These are phyloP conservation scores for Volvariella volvacea DNA, from an alignment of 1,284 basidiomycete genomes.

Conservation along the genomic window DNA sequence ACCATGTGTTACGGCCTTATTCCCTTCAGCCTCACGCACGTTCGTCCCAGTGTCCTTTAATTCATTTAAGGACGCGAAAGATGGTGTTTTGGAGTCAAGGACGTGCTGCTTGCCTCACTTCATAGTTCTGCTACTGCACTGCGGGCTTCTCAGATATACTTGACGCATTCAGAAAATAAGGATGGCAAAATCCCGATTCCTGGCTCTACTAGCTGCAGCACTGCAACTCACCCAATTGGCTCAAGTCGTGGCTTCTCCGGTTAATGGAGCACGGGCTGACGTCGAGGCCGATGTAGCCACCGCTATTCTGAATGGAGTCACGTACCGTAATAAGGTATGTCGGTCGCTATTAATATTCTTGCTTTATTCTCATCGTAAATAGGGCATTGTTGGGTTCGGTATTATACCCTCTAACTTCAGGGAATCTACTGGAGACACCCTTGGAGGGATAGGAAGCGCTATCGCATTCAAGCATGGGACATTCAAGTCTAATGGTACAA, in stretches of 20 bases:
- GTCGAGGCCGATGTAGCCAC: constrained; percentile 2
- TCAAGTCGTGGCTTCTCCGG: background rate
- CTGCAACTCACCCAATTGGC: background rate
- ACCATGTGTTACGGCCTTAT: too few species aligned
- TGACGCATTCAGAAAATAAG: too few species aligned
- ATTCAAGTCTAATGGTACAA: constrained; percentile 54
- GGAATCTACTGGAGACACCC: constrained; percentile 33
- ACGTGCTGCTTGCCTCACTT: too few species aligned
- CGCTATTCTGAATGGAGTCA: constrained; percentile 17
- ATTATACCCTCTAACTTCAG: constrained; percentile 30
- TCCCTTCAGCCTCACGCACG: too few species aligned
- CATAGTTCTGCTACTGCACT: too few species aligned
- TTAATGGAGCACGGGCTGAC: background rate
- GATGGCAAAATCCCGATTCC: background rate
- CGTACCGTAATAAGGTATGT: constrained; percentile 21
- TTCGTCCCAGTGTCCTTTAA: too few species aligned
- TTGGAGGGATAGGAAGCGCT: constrained; percentile 36
- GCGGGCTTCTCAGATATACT: too few species aligned
- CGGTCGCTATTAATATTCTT: background rate
- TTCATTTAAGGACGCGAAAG: too few species aligned
- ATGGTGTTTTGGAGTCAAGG: too few species aligned
- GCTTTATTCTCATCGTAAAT: background rate
- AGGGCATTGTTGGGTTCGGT: constrained; percentile 36
- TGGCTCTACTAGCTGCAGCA: background rate
- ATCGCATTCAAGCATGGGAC: constrained; percentile 29